These are phyloP conservation scores for Elaeagnus macrophylla DNA, from an alignment of 306 rosid species.

Conservation along the genomic window DNA sequence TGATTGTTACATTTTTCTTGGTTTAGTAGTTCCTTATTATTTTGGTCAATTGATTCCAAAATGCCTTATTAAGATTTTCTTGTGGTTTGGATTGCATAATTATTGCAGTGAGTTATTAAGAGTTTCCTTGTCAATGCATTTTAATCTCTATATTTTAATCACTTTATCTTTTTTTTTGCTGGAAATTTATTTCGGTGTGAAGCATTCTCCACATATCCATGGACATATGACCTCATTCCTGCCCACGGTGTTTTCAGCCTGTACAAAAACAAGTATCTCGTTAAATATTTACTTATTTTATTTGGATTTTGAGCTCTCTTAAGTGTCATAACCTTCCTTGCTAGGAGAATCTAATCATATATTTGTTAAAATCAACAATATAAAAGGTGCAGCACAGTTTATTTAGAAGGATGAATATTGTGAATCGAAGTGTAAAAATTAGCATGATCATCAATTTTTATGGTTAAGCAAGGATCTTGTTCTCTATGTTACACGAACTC, in stretches of 20 bases:
- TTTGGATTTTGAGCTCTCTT: background rate
- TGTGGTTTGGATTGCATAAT: too few species aligned
- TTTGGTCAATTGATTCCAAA: too few species aligned
- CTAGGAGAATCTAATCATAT: too few species aligned
- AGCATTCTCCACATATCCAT: constrained; percentile 85
- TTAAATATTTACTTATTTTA: background rate
- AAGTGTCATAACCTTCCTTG: background rate
- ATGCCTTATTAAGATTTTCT: too few species aligned
- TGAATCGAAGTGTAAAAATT: too few species aligned
- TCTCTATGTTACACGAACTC: too few species aligned
- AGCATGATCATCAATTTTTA: too few species aligned
- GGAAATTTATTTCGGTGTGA: constrained; percentile 51
- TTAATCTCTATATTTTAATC: background rate
- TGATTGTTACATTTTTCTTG: background rate
- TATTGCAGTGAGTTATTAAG: background rate
- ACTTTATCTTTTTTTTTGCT: constrained; percentile 6
- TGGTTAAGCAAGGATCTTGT: too few species aligned
- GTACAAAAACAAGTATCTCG: constrained; percentile 38
- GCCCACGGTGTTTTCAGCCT: constrained; percentile 70
- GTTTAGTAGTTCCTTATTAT: background rate
- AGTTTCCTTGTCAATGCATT: background rate
- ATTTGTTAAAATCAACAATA: too few species aligned
- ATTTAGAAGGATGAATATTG: too few species aligned
- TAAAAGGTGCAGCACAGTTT: too few species aligned
- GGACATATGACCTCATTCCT: constrained; percentile 82